Evolutionary conservation across 2,329 filamentous ascomycete genomes (phyloP).

Genomic region (Aspergillus felis): DNA sequence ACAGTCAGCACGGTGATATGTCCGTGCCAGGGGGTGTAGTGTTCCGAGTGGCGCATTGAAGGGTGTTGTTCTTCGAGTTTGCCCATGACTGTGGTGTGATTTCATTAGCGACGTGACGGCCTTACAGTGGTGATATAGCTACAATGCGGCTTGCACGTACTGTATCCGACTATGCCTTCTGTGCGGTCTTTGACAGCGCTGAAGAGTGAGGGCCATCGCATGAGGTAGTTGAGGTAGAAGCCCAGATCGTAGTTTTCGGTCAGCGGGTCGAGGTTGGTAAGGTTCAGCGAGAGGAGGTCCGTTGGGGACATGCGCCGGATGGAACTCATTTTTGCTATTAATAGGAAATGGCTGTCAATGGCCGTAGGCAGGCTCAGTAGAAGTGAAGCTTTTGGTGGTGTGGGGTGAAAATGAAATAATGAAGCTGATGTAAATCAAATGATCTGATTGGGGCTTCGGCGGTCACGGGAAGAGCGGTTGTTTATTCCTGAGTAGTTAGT

Average conservation of each 20-base stretch:
- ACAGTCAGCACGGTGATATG: constrained; percentile 97
- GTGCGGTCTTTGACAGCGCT: constrained; percentile 81
- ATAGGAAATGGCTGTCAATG: background rate
- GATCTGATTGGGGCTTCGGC: constrained; percentile 20
- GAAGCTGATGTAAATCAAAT: constrained; percentile 3
- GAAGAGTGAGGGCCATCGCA: constrained; percentile 93
- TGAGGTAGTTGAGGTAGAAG: constrained; percentile 95
- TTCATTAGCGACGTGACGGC: constrained; percentile 2
- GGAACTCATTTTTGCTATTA: constrained; percentile 60
- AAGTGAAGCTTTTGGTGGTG: background rate
- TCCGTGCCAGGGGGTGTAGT: constrained; percentile 98
- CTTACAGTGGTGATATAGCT: background rate
- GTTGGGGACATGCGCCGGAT: constrained; percentile 79
- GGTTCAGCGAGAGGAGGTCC: constrained; percentile 85
- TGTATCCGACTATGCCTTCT: constrained; percentile 92
- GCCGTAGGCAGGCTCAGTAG: background rate
- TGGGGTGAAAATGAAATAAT: constrained; percentile 2
- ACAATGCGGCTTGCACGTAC: constrained; percentile 49
- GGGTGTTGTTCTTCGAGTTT: constrained; percentile 87
- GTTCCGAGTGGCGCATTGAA: constrained; percentile 68
- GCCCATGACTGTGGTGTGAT: constrained; percentile 70
- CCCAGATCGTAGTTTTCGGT: constrained; percentile 97
- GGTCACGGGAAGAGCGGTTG: constrained; percentile 20
- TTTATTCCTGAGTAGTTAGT: background rate
- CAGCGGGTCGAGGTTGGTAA: constrained; percentile 90